phyloP scores from a whole-genome alignment of 306 rosid genomes.

The Prosopis cineraria region DNA sequence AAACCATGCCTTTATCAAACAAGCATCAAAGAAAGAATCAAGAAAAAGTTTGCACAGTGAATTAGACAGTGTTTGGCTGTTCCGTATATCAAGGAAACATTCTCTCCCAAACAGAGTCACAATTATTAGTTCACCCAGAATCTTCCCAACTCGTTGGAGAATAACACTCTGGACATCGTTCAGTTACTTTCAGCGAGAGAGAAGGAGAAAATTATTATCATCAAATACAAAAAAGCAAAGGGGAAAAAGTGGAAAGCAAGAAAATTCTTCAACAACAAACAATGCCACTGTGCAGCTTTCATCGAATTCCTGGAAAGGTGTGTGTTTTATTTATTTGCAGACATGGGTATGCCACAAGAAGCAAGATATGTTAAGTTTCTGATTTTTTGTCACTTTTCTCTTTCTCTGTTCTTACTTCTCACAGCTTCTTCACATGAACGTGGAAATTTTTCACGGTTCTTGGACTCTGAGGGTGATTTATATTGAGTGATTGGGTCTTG shows the following conservation, averaged over 20 bases:
- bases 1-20: background rate
- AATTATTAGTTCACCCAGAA: slow-evolving; percentile 50
- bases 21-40: background rate
- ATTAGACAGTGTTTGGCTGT: slow-evolving; percentile 39
- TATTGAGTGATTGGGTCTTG: slow-evolving; percentile 29
- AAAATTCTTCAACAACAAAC: slow-evolving; percentile 38
- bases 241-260: background rate
- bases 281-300: slow-evolving; percentile 55
- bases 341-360: slow-evolving; percentile 47
- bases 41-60: slow-evolving; percentile 23
- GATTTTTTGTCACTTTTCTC: slow-evolving; percentile 8
- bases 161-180: slow-evolving; percentile 50
- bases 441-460: slow-evolving; percentile 26
- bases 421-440: slow-evolving; percentile 30
- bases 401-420: slow-evolving; percentile 10
- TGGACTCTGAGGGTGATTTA: slow-evolving; percentile 24
- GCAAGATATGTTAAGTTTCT: slow-evolving; percentile 16
- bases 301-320: slow-evolving; percentile 48
- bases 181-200: slow-evolving; percentile 43
- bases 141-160: slow-evolving; percentile 84
- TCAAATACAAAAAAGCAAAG: slow-evolving; percentile 8
- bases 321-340: slow-evolving; percentile 38
- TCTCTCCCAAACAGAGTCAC: slow-evolving; percentile 43
- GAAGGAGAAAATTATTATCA: slow-evolving; percentile 30
- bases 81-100: slow-evolving; percentile 46